Evolutionary conservation across 768 basidiomycete species (phyloP), one percentile per base, ranked within the genome.

Genomic region (Amanita molliuscula): DNA sequence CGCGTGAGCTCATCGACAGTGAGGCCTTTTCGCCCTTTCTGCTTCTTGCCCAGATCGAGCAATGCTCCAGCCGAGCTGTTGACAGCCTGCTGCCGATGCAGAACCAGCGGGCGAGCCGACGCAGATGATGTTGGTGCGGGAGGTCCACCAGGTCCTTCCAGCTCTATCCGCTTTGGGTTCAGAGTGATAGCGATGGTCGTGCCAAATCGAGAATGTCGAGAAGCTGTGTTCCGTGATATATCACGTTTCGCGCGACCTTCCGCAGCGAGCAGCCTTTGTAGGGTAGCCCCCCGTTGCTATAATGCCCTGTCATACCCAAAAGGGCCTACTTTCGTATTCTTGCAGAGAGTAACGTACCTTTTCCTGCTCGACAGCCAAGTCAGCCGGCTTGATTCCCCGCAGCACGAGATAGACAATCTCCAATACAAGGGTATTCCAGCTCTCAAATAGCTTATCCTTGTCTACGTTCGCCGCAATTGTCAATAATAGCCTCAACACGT

Each of bases 191-290:
- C 70, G 55, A 98, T 84, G 7, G 94, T 98, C 2, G 96, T 98
- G 1, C 96, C 96, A 65, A 99, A 99, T 43, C 94, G 82, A 21
- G 92, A 91, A 67, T 99, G 96, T 28, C 96, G 78, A 18, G 91
- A 88, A 46, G 82, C 67, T 15, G 73, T 67, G 33, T 68, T 68
- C 43, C 79, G 74, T 0, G 78, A 72, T 21, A 76, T 62, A 48
- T 79, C 72, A 29, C 74, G 72, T 53, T 81, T 83, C 36, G 71
- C 72, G 50, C 75, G 77, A 53, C 79, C 80, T 67, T 99, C 96
- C 29, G 74, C 67, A 3, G 81, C 83, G 13, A 99, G 77, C 45
- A 97, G 78, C 36, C 79, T 78, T 7, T 82, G 77, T 2, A 99
- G 72, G 34, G 76, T 79, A 50, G 79, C 75, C 18, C 73, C 66